Conservation (phyloP, 768 basidiomycete species). For the Trametes cubensis region DNA sequence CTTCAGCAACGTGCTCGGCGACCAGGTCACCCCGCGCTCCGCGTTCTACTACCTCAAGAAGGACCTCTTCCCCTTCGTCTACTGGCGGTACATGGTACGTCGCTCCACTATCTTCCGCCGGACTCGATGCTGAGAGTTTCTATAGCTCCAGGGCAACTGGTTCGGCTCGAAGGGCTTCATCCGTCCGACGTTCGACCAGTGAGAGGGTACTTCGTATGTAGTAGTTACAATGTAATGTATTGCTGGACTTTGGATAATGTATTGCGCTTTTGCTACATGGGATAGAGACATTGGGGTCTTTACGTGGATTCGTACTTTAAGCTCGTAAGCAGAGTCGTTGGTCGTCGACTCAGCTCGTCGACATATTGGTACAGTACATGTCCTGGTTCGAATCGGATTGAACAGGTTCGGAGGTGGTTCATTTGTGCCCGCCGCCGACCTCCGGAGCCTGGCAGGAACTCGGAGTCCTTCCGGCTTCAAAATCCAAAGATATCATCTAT, state of each 20-base stretch:
- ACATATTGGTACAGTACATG: too few species aligned
- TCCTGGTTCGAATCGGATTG: background rate
- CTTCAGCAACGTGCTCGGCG: conserved; percentile 65
- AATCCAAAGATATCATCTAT: conserved; percentile 72
- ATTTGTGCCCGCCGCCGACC: background rate
- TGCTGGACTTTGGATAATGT: background rate
- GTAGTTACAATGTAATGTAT: background rate
- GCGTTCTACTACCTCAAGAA: conserved; percentile 90
- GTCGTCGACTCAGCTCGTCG: too few species aligned
- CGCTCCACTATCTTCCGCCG: background rate
- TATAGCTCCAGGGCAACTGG: conserved; percentile 47
- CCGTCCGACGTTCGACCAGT: conserved; percentile 41
- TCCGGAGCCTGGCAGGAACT: background rate
- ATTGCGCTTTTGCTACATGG: background rate
- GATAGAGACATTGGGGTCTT: too few species aligned
- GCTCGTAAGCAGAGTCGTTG: too few species aligned
- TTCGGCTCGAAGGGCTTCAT: conserved; percentile 47
- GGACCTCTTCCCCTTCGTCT: conserved; percentile 73
- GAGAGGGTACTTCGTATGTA: background rate
- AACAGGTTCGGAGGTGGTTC: background rate
- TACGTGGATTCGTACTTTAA: too few species aligned
- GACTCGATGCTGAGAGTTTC: background rate
- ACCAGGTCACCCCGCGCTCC: conserved; percentile 76
- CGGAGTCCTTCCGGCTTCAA: conserved; percentile 13
- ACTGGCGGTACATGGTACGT: conserved; percentile 75